These are phyloP conservation scores for Cyphellophora attinorum DNA, from an alignment of 2,329 filamentous ascomycete genomes.

Conservation along the genomic window DNA sequence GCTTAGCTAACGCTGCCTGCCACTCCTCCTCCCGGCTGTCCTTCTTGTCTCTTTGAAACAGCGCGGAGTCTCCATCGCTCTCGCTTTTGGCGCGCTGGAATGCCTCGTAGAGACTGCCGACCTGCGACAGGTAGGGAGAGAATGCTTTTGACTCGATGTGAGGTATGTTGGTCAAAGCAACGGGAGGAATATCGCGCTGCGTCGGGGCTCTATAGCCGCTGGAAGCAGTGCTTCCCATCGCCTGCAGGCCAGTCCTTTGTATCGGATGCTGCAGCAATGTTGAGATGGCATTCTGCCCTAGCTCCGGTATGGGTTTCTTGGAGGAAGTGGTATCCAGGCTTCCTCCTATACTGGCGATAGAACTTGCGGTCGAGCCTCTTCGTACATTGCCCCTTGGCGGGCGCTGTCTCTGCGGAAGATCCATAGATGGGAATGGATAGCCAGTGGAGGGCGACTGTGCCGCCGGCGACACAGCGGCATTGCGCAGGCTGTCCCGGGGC, in stretches of 20 bases:
- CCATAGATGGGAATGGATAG: conserved; percentile 15
- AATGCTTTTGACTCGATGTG: conserved; percentile 74
- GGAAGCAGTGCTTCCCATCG: conserved; percentile 60
- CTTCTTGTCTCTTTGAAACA: conserved; percentile 35
- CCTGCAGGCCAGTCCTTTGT: conserved; percentile 73
- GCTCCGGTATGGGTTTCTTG: conserved; percentile 53
- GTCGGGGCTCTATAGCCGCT: conserved; percentile 75
- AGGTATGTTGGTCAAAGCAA: conserved; percentile 78
- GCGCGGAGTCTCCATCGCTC: conserved; percentile 51
- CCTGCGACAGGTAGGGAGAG: conserved; percentile 71
- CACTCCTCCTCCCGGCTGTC: conserved; percentile 33
- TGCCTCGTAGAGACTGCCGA: conserved; percentile 80
- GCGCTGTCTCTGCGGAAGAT: neutral
- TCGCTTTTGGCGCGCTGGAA: conserved; percentile 74
- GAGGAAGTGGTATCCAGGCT: conserved; percentile 53
- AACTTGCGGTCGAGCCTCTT: conserved; percentile 78
- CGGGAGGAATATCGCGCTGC: conserved; percentile 81
- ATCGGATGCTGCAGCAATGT: conserved; percentile 88
- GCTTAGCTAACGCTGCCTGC: conserved; percentile 37
- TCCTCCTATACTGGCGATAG: conserved; percentile 79
- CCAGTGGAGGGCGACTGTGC: conserved; percentile 8
- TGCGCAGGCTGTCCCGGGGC: conserved; percentile 7
- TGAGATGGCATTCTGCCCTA: conserved; percentile 88
- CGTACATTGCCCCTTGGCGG: conserved; percentile 24
- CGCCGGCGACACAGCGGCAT: conserved; percentile 8